phyloP scores from a whole-genome alignment of 495 filamentous ascomycete species.

The Cairneyella variabilis region DNA sequence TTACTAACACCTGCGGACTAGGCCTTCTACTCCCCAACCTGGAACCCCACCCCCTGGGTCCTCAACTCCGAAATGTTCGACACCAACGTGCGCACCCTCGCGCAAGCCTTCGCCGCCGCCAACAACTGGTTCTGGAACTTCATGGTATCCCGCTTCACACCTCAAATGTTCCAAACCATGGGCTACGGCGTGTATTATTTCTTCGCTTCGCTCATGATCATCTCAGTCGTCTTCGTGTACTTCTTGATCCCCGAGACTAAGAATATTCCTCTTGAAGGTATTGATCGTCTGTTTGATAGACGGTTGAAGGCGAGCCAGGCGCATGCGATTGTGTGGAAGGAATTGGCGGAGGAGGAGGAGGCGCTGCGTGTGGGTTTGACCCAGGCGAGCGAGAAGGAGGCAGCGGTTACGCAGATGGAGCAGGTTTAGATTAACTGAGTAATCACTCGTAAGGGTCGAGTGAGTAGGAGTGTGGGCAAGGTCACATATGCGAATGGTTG shows the following conservation, averaged over 20 bases:
- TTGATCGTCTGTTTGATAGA: slow-evolving; percentile 41
- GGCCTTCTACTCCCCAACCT: slow-evolving; percentile 70
- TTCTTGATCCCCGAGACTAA: slow-evolving; percentile 51
- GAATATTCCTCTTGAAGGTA: slow-evolving; percentile 44
- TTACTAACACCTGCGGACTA: not conserved
- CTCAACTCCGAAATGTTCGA: slow-evolving; percentile 62
- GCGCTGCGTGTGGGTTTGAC: slow-evolving; percentile 16
- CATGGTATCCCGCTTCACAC: slow-evolving; percentile 67
- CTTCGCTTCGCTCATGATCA: slow-evolving; percentile 70
- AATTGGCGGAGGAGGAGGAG: slow-evolving; percentile 17
- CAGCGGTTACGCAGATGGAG: not conserved
- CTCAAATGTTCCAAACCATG: slow-evolving; percentile 70
- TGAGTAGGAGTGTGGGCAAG: no score
- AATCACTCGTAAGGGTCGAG: no score
- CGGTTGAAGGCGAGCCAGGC: slow-evolving; percentile 8
- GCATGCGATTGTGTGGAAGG: slow-evolving; percentile 20
- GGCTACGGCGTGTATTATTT: slow-evolving; percentile 75
- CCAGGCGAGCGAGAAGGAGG: not conserved
- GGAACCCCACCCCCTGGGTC: slow-evolving; percentile 74
- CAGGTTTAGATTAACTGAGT: not conserved
- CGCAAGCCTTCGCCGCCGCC: slow-evolving; percentile 63
- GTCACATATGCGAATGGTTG: no score
- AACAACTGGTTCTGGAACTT: slow-evolving; percentile 78
- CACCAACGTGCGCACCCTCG: slow-evolving; percentile 59
- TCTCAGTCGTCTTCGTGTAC: slow-evolving; percentile 61